Evolutionary conservation across 2,329 filamentous ascomycete genomes (phyloP), one percentile per base, ranked within the genome.

Genomic region (Cercospora beticola): DNA sequence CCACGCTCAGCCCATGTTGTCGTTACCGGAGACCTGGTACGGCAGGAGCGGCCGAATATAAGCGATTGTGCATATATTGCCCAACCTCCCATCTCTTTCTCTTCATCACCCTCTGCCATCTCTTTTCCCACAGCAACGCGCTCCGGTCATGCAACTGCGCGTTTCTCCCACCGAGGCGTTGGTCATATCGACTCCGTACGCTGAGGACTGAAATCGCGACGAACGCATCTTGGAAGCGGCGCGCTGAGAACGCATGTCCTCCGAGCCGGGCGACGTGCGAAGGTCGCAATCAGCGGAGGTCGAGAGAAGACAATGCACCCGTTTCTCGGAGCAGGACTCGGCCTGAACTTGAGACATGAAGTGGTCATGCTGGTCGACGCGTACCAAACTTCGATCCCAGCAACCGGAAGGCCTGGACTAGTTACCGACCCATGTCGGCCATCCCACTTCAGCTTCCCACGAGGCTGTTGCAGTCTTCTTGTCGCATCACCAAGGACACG

Each of bases 381-480:
- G 28, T 58, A 58, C 60, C 40, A 33, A 56, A 62, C 26, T 56
- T 28, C 12, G 16, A 16, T 23, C 30, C 61, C 61, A 49, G 60
- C 33, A 62, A 28, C 60, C 46, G 30, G 23, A 23, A 33, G 43
- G 43, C 23, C 61, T 64, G 46, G 46, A 33, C 61, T 23, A n/a
- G n/a, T n/a, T n/a, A 10, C 46, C 9, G 56, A 33, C 26, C 46
- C 43, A 33, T 64, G 61, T 54, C 46, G 7, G 26, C 1, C 36
- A 33, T 36, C 43, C 61, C 43, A 64, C 61, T 64, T 54, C 61
- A 64, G 61, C 46, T 54, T 28, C 23, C 21, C 49, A 54, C 21
- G 49, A 28, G 49, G 21, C 23, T 54, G 49, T 54, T 28, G 49
- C 21, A 54, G 21, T 54, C 49, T 54, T 16, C 16, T 31, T 26